Evolutionary conservation across 2,329 filamentous ascomycete species (phyloP).

Genomic region (Sporothrix globosa): DNA sequence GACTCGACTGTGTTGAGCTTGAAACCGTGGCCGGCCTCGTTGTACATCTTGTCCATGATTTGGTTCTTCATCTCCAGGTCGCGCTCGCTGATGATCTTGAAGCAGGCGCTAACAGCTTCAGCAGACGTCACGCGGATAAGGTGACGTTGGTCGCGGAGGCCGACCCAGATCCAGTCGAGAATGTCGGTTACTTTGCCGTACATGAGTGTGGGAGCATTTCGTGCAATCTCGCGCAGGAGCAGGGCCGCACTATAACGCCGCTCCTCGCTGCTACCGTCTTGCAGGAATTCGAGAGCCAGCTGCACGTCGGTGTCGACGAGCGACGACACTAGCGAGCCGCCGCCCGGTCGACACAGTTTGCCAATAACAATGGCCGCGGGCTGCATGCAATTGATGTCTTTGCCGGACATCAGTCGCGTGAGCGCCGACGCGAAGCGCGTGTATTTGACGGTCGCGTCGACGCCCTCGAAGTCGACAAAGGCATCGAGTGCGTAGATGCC

Average conservation of each 20-base stretch:
- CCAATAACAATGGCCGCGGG: conserved; percentile 87
- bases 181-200: conserved; percentile 95
- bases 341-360: conserved; percentile 87
- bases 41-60: conserved; percentile 90
- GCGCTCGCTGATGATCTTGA: conserved; percentile 91
- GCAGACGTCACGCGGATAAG: conserved; percentile 90
- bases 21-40: conserved; percentile 79
- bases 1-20: conserved; percentile 80
- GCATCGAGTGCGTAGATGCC: conserved; percentile 90
- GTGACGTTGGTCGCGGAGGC: conserved; percentile 83
- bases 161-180: conserved; percentile 95
- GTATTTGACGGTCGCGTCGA: conserved; percentile 90
- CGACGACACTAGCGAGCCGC: conserved; percentile 91
- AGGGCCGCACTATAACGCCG: conserved; percentile 91
- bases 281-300: conserved; percentile 93
- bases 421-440: conserved; percentile 92
- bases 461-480: conserved; percentile 93
- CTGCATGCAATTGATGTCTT: conserved; percentile 88
- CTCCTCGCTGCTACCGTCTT: conserved; percentile 91
- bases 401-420: conserved; percentile 83
- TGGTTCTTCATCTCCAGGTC: conserved; percentile 83
- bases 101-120: conserved; percentile 91
- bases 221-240: conserved; percentile 84
- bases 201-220: conserved; percentile 91
- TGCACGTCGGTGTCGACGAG: conserved; percentile 96